These are phyloP conservation scores for Thalassia testudinum DNA, from an alignment of 116 monocot species.

Conservation along the genomic window DNA sequence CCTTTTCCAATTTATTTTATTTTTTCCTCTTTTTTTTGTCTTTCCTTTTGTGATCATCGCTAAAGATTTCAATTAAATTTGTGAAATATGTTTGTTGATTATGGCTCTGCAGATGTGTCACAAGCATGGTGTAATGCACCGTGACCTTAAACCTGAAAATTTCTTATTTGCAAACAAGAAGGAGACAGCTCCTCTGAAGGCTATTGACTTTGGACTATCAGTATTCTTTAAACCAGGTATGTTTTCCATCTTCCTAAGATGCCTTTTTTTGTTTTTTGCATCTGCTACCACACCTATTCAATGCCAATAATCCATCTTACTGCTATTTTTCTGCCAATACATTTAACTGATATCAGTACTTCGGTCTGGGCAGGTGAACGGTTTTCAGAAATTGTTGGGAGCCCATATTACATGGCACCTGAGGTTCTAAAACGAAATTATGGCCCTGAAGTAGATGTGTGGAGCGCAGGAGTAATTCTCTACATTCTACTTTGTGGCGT, in stretches of 20 bases:
- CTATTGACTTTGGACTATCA: slow-evolving; percentile 77
- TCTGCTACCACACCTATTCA: no score
- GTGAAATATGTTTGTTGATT: not conserved
- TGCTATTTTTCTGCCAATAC: not conserved
- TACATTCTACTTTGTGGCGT: slow-evolving; percentile 74
- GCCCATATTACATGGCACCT: slow-evolving; percentile 88
- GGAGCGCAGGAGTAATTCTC: slow-evolving; percentile 79
- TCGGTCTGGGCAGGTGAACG: slow-evolving; percentile 23
- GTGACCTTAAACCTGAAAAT: slow-evolving; percentile 84
- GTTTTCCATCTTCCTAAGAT: not conserved
- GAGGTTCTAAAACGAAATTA: slow-evolving; percentile 77
- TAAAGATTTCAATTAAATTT: not conserved
- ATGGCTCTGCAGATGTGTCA: slow-evolving; percentile 45
- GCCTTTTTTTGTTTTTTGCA: not conserved
- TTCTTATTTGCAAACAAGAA: slow-evolving; percentile 75
- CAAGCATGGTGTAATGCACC: slow-evolving; percentile 75
- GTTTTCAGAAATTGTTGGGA: slow-evolving; percentile 73
- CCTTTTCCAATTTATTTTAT: not conserved
- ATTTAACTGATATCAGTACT: not conserved
- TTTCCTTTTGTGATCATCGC: not conserved
- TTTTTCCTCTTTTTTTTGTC: not conserved
- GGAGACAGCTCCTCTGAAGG: slow-evolving; percentile 56
- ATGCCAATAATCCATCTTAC: not conserved
- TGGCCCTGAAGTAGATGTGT: slow-evolving; percentile 67
- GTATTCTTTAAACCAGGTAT: slow-evolving; percentile 64